These are phyloP conservation scores for Crotalaria pallida DNA, from an alignment of 306 rosid genomes.

Conservation along the genomic window DNA sequence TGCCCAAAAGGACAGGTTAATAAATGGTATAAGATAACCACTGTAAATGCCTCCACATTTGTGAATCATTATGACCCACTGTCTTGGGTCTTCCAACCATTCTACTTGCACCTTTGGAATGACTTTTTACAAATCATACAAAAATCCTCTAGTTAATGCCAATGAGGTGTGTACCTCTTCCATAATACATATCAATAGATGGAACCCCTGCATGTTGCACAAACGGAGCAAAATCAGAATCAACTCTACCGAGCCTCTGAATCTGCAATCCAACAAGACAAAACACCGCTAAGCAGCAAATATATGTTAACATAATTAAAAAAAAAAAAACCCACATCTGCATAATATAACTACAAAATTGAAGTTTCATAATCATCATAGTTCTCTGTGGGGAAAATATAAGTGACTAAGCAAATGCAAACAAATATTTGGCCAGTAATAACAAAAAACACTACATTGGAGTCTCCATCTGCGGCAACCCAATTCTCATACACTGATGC, in stretches of 20 bases:
- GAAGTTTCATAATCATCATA: not conserved
- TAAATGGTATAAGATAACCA: not conserved
- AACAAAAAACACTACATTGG: conserved; percentile 40
- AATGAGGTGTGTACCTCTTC: conserved; percentile 53
- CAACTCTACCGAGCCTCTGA: conserved; percentile 64
- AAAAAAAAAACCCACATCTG: not conserved
- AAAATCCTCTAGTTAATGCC: not conserved
- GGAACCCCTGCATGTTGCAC: conserved; percentile 94
- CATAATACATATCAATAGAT: conserved; percentile 78
- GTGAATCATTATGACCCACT: not conserved
- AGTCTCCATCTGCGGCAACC: conserved; percentile 34
- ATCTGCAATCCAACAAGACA: conserved; percentile 52
- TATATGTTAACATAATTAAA: conserved; percentile 1
- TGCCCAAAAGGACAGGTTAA: not conserved
- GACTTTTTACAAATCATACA: not conserved
- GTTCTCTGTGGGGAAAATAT: not conserved
- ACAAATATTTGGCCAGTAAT: conserved; percentile 13
- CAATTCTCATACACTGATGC: conserved; percentile 51
- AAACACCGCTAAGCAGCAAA: conserved; percentile 20
- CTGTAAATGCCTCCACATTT: not conserved
- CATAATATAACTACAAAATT: not conserved
- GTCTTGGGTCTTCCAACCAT: not conserved
- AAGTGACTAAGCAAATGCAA: not conserved
- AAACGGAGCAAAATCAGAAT: conserved; percentile 92
- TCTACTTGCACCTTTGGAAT: not conserved